Evolutionary conservation across 257 asterid species (phyloP).

Genomic region (Solanum appendiculatum): DNA sequence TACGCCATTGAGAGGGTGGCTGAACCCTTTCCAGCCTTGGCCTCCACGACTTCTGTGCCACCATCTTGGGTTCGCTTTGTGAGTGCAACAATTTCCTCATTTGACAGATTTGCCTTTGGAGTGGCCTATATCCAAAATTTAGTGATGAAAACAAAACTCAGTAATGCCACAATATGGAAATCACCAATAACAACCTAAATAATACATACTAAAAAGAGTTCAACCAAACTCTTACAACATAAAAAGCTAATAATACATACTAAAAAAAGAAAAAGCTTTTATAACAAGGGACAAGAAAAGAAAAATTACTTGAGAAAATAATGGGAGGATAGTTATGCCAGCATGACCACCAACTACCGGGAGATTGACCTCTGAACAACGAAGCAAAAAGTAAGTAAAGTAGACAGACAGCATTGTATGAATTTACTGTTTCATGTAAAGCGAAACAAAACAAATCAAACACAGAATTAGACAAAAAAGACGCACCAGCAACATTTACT

Average conservation of each 20-base stretch:
- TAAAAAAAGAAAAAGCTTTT: background rate
- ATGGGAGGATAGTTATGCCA: conserved; percentile 88
- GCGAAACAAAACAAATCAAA: background rate
- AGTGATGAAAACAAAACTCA: background rate
- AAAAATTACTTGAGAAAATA: conserved; percentile 66
- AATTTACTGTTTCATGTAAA: background rate
- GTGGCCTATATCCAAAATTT: conserved; percentile 38
- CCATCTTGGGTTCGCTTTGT: conserved; percentile 95
- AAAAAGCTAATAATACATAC: background rate
- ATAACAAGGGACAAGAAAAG: background rate
- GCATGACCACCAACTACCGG: conserved; percentile 98
- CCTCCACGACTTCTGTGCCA: conserved; percentile 96
- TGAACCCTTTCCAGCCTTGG: conserved; percentile 98
- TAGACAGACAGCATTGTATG: background rate
- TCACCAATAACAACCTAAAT: background rate
- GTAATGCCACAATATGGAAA: background rate
- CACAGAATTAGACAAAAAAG: background rate
- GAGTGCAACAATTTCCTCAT: conserved; percentile 62
- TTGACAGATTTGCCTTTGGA: conserved; percentile 64
- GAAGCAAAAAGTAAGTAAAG: background rate
- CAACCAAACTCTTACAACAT: background rate
- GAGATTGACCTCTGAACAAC: conserved; percentile 58
- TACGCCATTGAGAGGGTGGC: conserved; percentile 99
- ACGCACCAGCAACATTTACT: conserved; percentile 63
- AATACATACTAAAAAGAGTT: background rate